Evolutionary conservation across 495 filamentous ascomycete genomes (phyloP).

Genomic region (Xylaria scruposa): DNA sequence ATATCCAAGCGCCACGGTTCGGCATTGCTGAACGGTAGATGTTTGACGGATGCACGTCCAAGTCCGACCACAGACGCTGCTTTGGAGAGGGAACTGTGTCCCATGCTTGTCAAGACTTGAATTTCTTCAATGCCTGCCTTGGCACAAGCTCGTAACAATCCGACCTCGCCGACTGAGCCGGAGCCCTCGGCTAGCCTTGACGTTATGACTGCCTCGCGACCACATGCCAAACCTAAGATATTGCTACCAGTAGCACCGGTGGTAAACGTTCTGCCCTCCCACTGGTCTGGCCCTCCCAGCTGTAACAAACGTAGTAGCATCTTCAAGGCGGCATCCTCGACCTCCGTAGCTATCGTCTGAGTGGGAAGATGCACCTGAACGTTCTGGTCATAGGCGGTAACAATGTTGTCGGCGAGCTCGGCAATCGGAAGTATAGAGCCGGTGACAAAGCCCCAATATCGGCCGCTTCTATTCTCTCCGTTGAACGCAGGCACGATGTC

Average conservation of each 20-base stretch:
- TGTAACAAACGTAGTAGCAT: slow-evolving; percentile 73
- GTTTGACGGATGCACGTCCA: slow-evolving; percentile 70
- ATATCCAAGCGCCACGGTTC: slow-evolving; percentile 74
- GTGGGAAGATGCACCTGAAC: slow-evolving; percentile 82
- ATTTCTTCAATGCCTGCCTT: slow-evolving; percentile 68
- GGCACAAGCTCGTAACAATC: slow-evolving; percentile 70
- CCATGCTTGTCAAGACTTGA: slow-evolving; percentile 78
- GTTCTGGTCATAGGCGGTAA: slow-evolving; percentile 80
- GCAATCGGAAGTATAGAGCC: slow-evolving; percentile 84
- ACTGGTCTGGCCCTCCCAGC: slow-evolving; percentile 55
- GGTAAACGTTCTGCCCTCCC: slow-evolving; percentile 75
- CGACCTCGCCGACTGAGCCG: slow-evolving; percentile 67
- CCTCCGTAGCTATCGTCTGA: slow-evolving; percentile 73
- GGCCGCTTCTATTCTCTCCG: slow-evolving; percentile 61
- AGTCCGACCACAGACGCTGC: slow-evolving; percentile 83
- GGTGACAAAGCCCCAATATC: slow-evolving; percentile 89
- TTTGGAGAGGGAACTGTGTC: slow-evolving; percentile 83
- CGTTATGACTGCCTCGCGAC: slow-evolving; percentile 69
- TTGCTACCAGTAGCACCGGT: slow-evolving; percentile 91
- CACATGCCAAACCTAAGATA: slow-evolving; percentile 80
- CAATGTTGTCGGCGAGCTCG: slow-evolving; percentile 81
- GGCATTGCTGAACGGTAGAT: slow-evolving; percentile 57
- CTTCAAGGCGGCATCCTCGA: slow-evolving; percentile 73
- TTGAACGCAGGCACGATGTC: slow-evolving; percentile 73
- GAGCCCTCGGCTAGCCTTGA: slow-evolving; percentile 40